These are phyloP conservation scores for Mycena galopus DNA, from an alignment of 768 basidiomycete species.

Conservation along the genomic window DNA sequence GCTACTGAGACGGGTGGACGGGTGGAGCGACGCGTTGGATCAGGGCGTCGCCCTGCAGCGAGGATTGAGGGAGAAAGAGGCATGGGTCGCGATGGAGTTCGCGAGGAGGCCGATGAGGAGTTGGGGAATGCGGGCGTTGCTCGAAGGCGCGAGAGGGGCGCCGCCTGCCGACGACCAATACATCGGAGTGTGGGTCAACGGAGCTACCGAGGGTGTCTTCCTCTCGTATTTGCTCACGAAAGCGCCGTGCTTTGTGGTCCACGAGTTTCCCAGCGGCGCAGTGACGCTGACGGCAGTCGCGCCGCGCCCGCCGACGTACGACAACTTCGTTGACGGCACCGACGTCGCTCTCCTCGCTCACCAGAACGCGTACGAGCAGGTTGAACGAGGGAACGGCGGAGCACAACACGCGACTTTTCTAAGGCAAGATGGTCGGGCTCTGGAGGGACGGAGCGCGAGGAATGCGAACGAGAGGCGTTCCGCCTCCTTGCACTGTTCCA, in stretches of 20 bases:
- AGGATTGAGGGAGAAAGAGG: background rate
- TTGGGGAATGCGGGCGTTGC: background rate
- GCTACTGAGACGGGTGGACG: background rate
- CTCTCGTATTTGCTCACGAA: background rate
- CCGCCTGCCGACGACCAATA: background rate
- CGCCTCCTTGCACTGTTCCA: too few relatives aligned
- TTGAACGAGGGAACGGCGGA: background rate
- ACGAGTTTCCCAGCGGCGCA: background rate
- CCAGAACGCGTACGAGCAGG: background rate
- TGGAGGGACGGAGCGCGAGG: too few relatives aligned
- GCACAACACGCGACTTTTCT: background rate
- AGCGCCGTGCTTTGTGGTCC: background rate
- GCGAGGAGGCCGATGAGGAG: background rate
- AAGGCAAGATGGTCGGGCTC: too few relatives aligned
- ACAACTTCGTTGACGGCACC: background rate
- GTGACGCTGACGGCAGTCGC: background rate
- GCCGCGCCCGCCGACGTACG: background rate
- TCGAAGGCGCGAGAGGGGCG: background rate
- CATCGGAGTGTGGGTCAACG: background rate
- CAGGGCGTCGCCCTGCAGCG: background rate
- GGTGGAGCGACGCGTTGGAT: background rate
- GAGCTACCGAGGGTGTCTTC: background rate
- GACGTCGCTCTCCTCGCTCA: background rate
- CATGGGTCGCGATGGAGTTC: background rate
- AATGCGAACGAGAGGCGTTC: too few relatives aligned